Conservation (phyloP, 2,329 filamentous ascomycete species). For the Colletotrichum sp. region DNA sequence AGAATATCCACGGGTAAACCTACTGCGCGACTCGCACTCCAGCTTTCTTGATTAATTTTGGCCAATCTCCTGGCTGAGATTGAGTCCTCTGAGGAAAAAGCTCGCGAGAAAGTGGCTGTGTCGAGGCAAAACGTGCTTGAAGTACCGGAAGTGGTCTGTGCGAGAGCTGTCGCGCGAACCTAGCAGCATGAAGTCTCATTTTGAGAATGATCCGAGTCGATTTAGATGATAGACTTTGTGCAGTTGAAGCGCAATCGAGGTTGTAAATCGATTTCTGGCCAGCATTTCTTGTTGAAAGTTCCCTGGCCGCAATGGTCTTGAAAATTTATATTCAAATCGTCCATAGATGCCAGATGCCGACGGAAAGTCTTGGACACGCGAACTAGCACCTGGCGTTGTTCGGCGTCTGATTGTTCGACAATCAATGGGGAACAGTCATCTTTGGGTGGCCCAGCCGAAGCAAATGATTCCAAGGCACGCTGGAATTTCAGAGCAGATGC, state of each 20-base stretch:
- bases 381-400: background rate
- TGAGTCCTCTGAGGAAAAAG: background rate
- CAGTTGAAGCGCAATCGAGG: too few relatives aligned
- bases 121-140: background rate
- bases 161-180: background rate
- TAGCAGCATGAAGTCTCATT: background rate
- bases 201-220: background rate
- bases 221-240: background rate
- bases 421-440: background rate
- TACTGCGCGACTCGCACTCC: background rate
- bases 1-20: background rate
- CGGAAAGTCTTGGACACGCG: accelerated
- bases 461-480: background rate
- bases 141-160: background rate
- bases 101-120: background rate
- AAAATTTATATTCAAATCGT: background rate
- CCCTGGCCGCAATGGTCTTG: background rate
- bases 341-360: background rate
- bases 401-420: background rate
- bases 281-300: background rate
- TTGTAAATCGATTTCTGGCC: background rate
- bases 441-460: background rate
- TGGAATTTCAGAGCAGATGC: background rate
- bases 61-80: background rate
- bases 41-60: background rate